Percentiles rank a stretch among this genome's conserved stretches.
Conservation (phyloP, 305 asterid species). For the Fraxinus sp. region DNA sequence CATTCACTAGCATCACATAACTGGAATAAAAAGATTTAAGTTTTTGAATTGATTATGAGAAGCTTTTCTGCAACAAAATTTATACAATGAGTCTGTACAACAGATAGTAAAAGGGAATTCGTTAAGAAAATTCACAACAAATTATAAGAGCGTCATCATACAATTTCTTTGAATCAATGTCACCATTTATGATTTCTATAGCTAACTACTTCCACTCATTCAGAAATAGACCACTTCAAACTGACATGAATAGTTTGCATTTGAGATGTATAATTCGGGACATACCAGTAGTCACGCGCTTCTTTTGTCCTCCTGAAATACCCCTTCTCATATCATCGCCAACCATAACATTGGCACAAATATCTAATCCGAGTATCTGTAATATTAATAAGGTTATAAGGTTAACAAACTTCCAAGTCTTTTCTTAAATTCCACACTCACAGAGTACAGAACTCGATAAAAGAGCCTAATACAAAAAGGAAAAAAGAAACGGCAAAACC, state of each 20-base stretch:
- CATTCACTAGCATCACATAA: neutral
- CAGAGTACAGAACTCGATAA: neutral
- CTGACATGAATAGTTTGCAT: neutral
- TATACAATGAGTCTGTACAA: neutral
- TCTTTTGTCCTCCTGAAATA: slow-evolving; percentile 56
- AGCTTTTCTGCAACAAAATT: neutral
- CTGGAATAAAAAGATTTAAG: neutral
- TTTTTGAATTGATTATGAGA: neutral
- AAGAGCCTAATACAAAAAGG: neutral
- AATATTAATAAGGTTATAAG: neutral
- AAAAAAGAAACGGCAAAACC: slow-evolving; percentile 27
- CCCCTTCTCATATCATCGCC: slow-evolving; percentile 60
- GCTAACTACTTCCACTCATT: neutral
- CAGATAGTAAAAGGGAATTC: neutral
- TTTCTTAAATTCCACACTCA: neutral
- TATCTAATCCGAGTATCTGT: slow-evolving; percentile 51
- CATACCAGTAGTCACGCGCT: slow-evolving; percentile 50
- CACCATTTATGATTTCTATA: neutral
- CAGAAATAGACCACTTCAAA: neutral
- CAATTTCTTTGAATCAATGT: neutral
- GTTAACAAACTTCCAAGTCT: neutral
- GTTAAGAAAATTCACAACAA: neutral
- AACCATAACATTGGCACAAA: slow-evolving; percentile 49
- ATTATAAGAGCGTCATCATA: neutral
- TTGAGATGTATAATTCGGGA: neutral